Evolutionary conservation across 306 rosid species (phyloP).

Genomic region (Prunus mume): DNA sequence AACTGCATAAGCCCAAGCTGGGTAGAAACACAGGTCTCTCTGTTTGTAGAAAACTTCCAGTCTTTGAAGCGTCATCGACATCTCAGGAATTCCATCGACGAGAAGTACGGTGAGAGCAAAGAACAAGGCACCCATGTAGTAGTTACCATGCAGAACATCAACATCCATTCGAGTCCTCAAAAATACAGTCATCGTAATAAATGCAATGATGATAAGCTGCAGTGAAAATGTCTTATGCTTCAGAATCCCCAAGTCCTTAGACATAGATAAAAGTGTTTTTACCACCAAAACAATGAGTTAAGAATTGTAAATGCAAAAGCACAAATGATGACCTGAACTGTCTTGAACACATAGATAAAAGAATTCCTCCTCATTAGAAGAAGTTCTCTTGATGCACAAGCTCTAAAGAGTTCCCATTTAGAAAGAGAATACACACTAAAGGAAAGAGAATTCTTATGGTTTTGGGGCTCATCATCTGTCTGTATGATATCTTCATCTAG

Average conservation of each 20-base stretch:
- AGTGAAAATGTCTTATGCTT: background rate
- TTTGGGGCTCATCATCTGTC: slow-evolving; percentile 25
- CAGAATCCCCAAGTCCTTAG: background rate
- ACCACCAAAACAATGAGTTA: background rate
- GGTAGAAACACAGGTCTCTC: slow-evolving; percentile 35
- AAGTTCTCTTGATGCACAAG: slow-evolving; percentile 42
- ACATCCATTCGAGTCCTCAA: slow-evolving; percentile 35
- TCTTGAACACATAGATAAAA: slow-evolving; percentile 34
- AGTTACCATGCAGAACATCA: slow-evolving; percentile 31
- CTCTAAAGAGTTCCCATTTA: slow-evolving; percentile 44
- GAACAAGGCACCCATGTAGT: slow-evolving; percentile 45
- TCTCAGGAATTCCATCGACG: slow-evolving; percentile 42
- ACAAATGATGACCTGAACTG: slow-evolving; percentile 32
- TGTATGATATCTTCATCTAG: slow-evolving; percentile 26
- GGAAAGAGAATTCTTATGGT: slow-evolving; percentile 23
- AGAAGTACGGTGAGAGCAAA: slow-evolving; percentile 31
- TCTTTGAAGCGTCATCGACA: slow-evolving; percentile 42
- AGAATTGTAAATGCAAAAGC: background rate
- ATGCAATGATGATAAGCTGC: slow-evolving; percentile 38
- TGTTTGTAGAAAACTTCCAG: slow-evolving; percentile 49
- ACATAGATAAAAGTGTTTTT: no score
- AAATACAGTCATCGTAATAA: slow-evolving; percentile 49
- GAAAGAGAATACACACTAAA: slow-evolving; percentile 28
- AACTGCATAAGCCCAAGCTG: slow-evolving; percentile 56
- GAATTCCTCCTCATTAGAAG: slow-evolving; percentile 48